Percentiles rank a stretch among this genome's conserved stretches.
Evolutionary conservation across 345 rosid genomes (phyloP).

Genomic region (Salix arbutifolia): DNA sequence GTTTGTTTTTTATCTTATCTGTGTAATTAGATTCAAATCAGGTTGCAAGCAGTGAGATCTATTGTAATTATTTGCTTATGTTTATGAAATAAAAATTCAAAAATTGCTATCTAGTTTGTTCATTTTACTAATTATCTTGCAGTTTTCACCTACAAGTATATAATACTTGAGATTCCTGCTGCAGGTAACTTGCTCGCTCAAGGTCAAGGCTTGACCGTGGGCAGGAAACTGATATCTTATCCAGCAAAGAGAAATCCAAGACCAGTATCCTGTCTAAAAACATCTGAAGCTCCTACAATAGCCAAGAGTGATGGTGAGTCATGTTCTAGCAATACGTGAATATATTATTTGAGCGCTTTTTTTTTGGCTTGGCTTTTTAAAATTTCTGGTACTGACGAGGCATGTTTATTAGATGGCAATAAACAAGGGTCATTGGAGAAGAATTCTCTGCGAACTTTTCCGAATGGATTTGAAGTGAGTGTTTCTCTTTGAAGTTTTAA

Average conservation of each 20-base stretch:
- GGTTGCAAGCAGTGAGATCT: conserved; percentile 4
- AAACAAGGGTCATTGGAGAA: conserved; percentile 36
- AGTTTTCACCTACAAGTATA: background rate
- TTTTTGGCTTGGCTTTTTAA: background rate
- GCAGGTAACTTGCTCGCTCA: conserved; percentile 28
- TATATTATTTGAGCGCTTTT: background rate
- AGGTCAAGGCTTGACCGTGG: conserved; percentile 27
- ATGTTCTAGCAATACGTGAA: background rate
- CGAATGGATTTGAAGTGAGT: conserved; percentile 69
- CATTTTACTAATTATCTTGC: background rate
- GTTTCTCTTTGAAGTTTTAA: background rate
- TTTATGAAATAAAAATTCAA: background rate
- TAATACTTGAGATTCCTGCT: background rate
- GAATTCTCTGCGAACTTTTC: conserved; percentile 49
- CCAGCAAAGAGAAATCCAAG: conserved; percentile 23
- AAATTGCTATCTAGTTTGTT: background rate
- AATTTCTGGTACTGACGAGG: background rate
- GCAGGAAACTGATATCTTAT: conserved; percentile 17
- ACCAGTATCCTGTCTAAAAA: conserved; percentile 35
- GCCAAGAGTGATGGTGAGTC: conserved; percentile 53
- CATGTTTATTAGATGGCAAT: conserved; percentile 35
- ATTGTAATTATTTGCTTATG: background rate
- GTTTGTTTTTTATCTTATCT: background rate
- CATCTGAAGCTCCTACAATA: conserved; percentile 44
- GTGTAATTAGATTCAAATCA: background rate